Percentiles rank a stretch among this genome's conserved stretches.
Conservation (phyloP, 2,329 filamentous ascomycete species). For the Acrocalymma vagum region DNA sequence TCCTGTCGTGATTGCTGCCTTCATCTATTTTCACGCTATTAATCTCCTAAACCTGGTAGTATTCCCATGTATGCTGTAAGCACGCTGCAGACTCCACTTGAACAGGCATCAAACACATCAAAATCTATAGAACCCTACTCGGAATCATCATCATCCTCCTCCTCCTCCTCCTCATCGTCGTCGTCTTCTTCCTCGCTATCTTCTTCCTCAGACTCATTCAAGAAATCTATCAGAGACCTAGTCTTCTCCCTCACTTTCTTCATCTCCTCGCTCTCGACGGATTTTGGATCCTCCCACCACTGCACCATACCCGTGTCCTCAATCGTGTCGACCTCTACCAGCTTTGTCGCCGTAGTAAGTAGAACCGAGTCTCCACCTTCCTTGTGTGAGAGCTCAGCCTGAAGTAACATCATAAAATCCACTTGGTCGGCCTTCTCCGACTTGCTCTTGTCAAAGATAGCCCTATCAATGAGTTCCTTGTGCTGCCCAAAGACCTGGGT, state of each 20-base stretch:
- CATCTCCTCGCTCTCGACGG: slow-evolving; percentile 74
- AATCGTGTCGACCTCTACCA: slow-evolving; percentile 84
- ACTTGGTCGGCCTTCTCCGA: slow-evolving; percentile 74
- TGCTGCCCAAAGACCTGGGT: slow-evolving; percentile 57
- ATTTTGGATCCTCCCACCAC: slow-evolving; percentile 86
- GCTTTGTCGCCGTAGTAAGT: slow-evolving; percentile 80
- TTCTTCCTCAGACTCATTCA: slow-evolving; percentile 79
- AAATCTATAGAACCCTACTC: too few species aligned
- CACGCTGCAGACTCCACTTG: too few species aligned
- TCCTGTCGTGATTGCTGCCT: too few species aligned
- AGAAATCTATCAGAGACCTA: slow-evolving; percentile 77
- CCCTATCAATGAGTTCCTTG: slow-evolving; percentile 67
- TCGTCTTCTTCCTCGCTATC: slow-evolving; percentile 71
- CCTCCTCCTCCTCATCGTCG: slow-evolving; percentile 60
- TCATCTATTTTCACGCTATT: too few species aligned
- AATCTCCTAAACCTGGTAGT: too few species aligned
- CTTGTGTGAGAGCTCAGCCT: slow-evolving; percentile 77
- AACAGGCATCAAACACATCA: too few species aligned
- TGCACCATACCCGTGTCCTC: slow-evolving; percentile 87
- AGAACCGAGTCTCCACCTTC: slow-evolving; percentile 74
- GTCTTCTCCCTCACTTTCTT: slow-evolving; percentile 75
- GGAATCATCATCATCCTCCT: slow-evolving; percentile 39
- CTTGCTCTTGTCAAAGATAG: slow-evolving; percentile 65
- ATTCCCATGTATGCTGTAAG: too few species aligned
- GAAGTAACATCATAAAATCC: slow-evolving; percentile 83